Evolutionary conservation across 352 stramenopile genomes (phyloP).

Genomic region (Pythium pyrilobum): DNA sequence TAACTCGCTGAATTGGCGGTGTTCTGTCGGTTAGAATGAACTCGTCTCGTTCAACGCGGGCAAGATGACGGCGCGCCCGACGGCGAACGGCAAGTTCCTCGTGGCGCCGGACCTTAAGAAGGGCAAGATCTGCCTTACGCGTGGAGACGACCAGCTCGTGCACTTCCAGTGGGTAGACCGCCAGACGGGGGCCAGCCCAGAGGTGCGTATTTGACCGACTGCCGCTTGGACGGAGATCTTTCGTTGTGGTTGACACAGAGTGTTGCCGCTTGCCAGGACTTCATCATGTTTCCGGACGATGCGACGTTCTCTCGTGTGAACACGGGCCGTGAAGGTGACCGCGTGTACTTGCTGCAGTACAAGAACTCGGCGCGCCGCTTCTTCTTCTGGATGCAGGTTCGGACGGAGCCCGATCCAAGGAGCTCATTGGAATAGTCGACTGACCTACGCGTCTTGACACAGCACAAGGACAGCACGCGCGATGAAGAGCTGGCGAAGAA

Average conservation of each 20-base stretch:
- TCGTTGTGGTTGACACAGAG: too few species aligned
- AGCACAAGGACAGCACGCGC: slow-evolving; percentile 86
- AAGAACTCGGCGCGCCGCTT: slow-evolving; percentile 89
- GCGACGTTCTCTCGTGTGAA: slow-evolving; percentile 85
- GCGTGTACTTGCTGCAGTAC: slow-evolving; percentile 92
- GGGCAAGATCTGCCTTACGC: slow-evolving; percentile 83
- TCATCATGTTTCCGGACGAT: slow-evolving; percentile 92
- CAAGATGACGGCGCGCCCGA: slow-evolving; percentile 78
- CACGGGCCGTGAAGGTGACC: slow-evolving; percentile 79
- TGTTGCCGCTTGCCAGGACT: slow-evolving; percentile 36
- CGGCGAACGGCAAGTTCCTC: slow-evolving; percentile 82
- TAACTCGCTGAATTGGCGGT: not conserved
- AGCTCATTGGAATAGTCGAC: not conserved
- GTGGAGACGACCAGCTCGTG: slow-evolving; percentile 85
- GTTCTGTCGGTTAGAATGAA: slow-evolving; percentile 46
- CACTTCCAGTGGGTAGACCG: slow-evolving; percentile 93
- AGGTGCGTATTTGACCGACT: slow-evolving; percentile 38
- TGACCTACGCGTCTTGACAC: too few species aligned
- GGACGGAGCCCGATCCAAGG: too few species aligned
- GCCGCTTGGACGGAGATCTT: too few species aligned
- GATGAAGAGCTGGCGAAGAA: slow-evolving; percentile 87
- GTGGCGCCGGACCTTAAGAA: slow-evolving; percentile 89
- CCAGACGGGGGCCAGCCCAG: slow-evolving; percentile 68
- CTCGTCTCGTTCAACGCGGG: slow-evolving; percentile 90
- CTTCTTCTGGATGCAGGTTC: slow-evolving; percentile 95